Base-by-base conservation (phyloP, 805 yeast species). In the Metschnikowia continentalis region DNA sequence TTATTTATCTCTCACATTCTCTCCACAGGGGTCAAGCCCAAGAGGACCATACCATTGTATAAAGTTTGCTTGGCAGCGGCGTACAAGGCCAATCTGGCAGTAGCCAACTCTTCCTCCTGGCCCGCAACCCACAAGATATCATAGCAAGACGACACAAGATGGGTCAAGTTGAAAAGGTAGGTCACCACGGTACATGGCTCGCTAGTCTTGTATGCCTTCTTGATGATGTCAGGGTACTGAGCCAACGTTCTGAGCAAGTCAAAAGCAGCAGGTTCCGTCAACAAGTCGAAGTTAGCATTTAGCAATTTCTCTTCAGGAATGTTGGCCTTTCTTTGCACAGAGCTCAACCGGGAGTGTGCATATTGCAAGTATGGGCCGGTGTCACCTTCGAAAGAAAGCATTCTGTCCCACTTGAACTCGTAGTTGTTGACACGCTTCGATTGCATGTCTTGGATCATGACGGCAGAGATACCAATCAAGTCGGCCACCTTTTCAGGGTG, bases 371-470 rank as follows among this genome's bases (percentile, higher is more conserved):
- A 94, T 53, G 99, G 98, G 68, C 99, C 99, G 51, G 99, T 94
- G 72, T 94, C 99, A 72, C 99, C 99, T 77, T 94, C 99, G 59
- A 94, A 91, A 3, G 98, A 90, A 42, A 88, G 80, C 97, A 94
- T 94, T 77, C 99, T 87, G 63, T 88, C 90, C 99, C 99, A 94
- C 71, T 90, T 88, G 75, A 94, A 94, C 63, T 85, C 89, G 75
- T 94, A 94, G 75, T 94, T 92, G 77, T 92, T 90, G 71, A 92
- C 81, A 72, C 99, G 86, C 77, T 94, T 94, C 54, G 96, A 84
- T 73, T 89, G 95, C 98, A 94, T 91, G 72, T 94, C 99, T 79
- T 94, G 99, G 64, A 94, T 88, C 96, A 94, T 91, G 54, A 94
- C 96, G 5, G 99, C 99, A 32, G 97, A 86, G 52, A 94, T 87